Base-by-base conservation (phyloP, 1,284 basidiomycete species). In the Vanrija sp. region DNA sequence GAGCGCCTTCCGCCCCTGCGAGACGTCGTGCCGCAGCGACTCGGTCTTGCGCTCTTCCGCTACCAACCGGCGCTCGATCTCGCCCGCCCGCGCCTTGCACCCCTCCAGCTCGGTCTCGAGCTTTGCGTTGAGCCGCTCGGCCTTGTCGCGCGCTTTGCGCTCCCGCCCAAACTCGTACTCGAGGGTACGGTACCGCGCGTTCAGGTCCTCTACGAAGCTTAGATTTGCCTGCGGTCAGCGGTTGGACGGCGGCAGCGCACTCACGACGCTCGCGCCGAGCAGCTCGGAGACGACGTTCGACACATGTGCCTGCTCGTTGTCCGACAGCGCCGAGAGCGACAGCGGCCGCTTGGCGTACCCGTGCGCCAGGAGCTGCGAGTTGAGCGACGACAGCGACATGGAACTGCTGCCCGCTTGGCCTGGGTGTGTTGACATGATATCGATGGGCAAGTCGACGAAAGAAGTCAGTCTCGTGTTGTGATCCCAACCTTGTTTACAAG, bases 251-350 rank as follows among this genome's bases (percentile, higher is more conserved):
- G 35, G 43, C 23, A 37, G 19, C n/a, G 4, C 5, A 83, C 87
- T 61, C 68, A 93, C 90, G 62, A 89, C 78, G 62, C 88, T 79
- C 66, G 91, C 86, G 51, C 85, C 81, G 27, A 94, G 77, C 78
- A 94, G 81, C 15, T 83, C 82, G n/a, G 88, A 78, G 25, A 94
- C 66, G 69, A 89, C 90, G 65, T 85, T 87, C 2, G 86, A 80
- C 14, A 87, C 78, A 38, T 78, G 78, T n/a, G 86, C 84, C n/a
- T 82, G 78, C 41, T 87, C 82, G 16, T 79, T 74, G 43, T 80
- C 80, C 4, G 79, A 76, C 19, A 87, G 71, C 0, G 83, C 83
- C 8, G 85, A 83, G 10, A 90, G 76, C 23, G 79, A 61, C 9
- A 75, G 54, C 0, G 85, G 82, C 0, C 80, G 67, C 35, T 83